phyloP scores from a whole-genome alignment of 176 grass and related monocot genomes.

The Urochloa ruziziensis region DNA sequence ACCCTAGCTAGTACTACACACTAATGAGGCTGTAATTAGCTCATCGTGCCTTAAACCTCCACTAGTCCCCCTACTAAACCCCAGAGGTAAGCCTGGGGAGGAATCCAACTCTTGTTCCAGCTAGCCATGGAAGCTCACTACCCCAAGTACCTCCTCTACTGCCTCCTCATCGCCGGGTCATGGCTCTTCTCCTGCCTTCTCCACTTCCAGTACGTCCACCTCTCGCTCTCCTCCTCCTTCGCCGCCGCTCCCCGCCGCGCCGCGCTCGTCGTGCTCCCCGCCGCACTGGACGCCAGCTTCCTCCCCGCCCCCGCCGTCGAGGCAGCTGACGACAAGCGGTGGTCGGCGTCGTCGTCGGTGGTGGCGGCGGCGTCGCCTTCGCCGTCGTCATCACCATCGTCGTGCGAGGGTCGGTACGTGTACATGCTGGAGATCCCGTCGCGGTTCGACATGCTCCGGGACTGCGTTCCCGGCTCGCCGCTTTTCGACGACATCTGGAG shows the following conservation, averaged over 20 bases:
- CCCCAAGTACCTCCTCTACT: conserved; percentile 39
- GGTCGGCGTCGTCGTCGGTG: background rate
- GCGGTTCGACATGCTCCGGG: conserved; percentile 30
- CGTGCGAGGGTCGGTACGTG: conserved; percentile 43
- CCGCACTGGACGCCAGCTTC: background rate
- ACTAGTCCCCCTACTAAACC: background rate
- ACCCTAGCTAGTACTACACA: background rate
- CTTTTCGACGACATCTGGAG: conserved; percentile 27
- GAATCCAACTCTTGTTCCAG: background rate
- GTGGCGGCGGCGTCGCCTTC: background rate
- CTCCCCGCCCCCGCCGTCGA: background rate
- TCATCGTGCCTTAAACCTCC: background rate
- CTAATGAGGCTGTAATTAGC: background rate
- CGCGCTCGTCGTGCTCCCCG: conserved; percentile 11
- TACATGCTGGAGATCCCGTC: conserved; percentile 34
- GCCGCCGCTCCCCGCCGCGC: background rate
- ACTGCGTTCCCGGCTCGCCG: conserved; percentile 26
- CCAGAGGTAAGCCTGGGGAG: background rate
- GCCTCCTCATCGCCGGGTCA: conserved; percentile 27
- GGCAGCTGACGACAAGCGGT: background rate
- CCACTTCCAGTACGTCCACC: conserved; percentile 27
- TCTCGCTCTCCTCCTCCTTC: background rate
- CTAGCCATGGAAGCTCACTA: conserved; percentile 40
- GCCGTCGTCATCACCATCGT: background rate
- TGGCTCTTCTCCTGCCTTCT: conserved; percentile 45